Conservation (phyloP, 192 early-diverging fungal species). For the Mortierella hygrophila region DNA sequence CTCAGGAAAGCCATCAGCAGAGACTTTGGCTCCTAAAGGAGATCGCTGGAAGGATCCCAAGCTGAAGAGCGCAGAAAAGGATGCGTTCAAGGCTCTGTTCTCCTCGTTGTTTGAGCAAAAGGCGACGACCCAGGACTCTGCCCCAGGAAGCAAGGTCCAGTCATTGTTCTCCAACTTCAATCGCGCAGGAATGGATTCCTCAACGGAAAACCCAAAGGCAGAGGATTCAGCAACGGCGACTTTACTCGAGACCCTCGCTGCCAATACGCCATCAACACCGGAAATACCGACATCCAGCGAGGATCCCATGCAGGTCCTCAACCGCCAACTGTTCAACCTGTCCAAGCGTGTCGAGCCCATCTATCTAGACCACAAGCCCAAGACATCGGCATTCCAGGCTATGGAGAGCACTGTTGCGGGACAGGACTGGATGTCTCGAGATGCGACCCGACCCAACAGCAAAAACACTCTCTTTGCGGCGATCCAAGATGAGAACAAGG, state of each 20-base stretch:
- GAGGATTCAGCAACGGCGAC: slow-evolving; percentile 11
- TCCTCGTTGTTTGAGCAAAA: slow-evolving; percentile 51
- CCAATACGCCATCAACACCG: background rate
- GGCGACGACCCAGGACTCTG: background rate
- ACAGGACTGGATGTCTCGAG: slow-evolving; percentile 39
- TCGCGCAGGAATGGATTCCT: slow-evolving; percentile 16
- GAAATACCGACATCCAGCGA: background rate
- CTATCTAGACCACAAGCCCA: slow-evolving; percentile 40
- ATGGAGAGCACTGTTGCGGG: slow-evolving; percentile 43
- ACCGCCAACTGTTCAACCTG: slow-evolving; percentile 36
- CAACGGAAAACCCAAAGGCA: background rate
- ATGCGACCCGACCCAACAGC: slow-evolving; percentile 23
- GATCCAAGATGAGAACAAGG: slow-evolving; percentile 50
- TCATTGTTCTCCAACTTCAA: slow-evolving; percentile 53
- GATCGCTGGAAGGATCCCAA: slow-evolving; percentile 50
- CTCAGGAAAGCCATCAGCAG: background rate
- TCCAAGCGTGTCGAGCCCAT: slow-evolving; percentile 48
- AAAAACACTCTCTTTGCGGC: slow-evolving; percentile 26
- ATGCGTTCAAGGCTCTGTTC: slow-evolving; percentile 47
- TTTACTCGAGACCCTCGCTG: background rate
- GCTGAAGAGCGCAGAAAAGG: slow-evolving; percentile 31
- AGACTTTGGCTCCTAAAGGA: background rate
- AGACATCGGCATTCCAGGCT: slow-evolving; percentile 32
- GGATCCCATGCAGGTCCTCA: slow-evolving; percentile 45
- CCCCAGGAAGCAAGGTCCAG: slow-evolving; percentile 24